Conservation (phyloP, 2,329 filamentous ascomycete genomes). For the Trichocomaceae sp. region DNA sequence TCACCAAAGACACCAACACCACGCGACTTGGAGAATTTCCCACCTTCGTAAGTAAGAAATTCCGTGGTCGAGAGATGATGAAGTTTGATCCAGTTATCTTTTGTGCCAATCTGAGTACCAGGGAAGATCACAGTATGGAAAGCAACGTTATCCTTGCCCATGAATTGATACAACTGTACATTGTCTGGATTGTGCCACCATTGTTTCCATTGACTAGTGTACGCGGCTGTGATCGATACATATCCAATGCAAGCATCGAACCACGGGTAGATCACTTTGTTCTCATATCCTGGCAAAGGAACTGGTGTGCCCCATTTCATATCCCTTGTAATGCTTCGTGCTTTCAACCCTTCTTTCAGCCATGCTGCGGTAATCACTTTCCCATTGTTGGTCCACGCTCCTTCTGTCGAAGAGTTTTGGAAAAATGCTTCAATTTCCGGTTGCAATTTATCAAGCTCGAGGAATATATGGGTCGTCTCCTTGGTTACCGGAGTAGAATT, state of each 20-base stretch:
- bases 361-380: conserved; percentile 47
- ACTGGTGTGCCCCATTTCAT: conserved; percentile 40
- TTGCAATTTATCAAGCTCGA: conserved; percentile 30
- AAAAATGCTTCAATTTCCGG: conserved; percentile 43
- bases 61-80: conserved; percentile 48
- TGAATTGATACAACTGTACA: conserved; percentile 48
- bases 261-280: conserved; percentile 51
- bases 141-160: conserved; percentile 51
- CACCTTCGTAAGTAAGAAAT: conserved; percentile 39
- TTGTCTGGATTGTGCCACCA: conserved; percentile 51
- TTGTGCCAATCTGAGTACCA: conserved; percentile 46
- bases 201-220: conserved; percentile 49
- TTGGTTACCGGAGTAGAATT: too few species aligned
- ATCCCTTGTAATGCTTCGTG: conserved; percentile 47
- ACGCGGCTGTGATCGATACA: conserved; percentile 48
- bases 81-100: conserved; percentile 49
- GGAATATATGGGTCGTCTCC: conserved; percentile 39
- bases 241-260: conserved; percentile 51
- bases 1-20: conserved; percentile 48
- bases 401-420: conserved; percentile 40
- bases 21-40: conserved; percentile 47
- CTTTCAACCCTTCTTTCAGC: conserved; percentile 31
- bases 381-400: conserved; percentile 46
- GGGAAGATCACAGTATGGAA: conserved; percentile 51
- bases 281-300: conserved; percentile 42